Evolutionary conservation across 345 rosid genomes (phyloP).

Genomic region (Angophora floribunda): DNA sequence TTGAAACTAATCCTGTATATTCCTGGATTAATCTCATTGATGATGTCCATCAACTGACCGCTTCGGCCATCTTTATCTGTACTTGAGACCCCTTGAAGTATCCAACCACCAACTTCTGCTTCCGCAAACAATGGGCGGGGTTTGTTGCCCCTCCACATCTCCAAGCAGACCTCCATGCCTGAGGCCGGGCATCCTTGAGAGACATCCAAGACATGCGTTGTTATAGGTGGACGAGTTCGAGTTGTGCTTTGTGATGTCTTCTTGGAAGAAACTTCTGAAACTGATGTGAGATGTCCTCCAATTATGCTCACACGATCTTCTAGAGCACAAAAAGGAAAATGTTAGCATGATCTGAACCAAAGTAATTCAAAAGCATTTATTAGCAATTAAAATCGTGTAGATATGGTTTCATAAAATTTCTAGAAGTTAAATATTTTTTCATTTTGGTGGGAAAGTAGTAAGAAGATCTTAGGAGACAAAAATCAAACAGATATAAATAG

Average conservation of each 20-base stretch:
- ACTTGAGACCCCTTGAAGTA: slow-evolving; percentile 45
- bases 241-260: slow-evolving; percentile 26
- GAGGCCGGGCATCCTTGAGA: slow-evolving; percentile 75
- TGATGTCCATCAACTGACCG: slow-evolving; percentile 60
- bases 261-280: slow-evolving; percentile 20
- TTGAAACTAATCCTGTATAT: slow-evolving; percentile 77
- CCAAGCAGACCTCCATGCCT: slow-evolving; percentile 64
- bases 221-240: slow-evolving; percentile 76
- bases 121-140: slow-evolving; percentile 32
- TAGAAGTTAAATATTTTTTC: background rate
- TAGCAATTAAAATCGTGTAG: background rate
- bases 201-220: slow-evolving; percentile 89
- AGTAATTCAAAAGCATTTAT: background rate
- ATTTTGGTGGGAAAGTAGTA: background rate
- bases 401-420: background rate
- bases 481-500: background rate
- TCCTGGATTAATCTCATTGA: slow-evolving; percentile 63
- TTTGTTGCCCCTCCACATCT: slow-evolving; percentile 51
- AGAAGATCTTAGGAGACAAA: background rate
- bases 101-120: slow-evolving; percentile 36
- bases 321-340: slow-evolving; percentile 4
- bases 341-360: background rate
- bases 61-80: slow-evolving; percentile 84
- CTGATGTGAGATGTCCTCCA: slow-evolving; percentile 57
- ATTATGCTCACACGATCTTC: slow-evolving; percentile 67